A percentile compares a stretch with the other conserved stretches of the same genome.
Conservation (phyloP, 495 filamentous ascomycete species). For the Echria macrotheca region DNA sequence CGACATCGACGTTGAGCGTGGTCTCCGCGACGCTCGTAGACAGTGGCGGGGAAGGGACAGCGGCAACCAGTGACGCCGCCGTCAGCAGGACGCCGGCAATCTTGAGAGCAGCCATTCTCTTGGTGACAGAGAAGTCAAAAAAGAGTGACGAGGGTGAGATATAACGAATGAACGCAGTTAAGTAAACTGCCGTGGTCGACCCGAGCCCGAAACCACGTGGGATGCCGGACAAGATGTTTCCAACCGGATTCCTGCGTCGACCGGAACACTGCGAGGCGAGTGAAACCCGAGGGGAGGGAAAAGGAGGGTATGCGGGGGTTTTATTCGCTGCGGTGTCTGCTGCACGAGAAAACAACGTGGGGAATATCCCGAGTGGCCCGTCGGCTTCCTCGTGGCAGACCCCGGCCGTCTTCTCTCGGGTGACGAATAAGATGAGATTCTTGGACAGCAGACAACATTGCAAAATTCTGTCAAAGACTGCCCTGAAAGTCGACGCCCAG, state of each 20-base stretch:
- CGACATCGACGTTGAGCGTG: constrained; percentile 24
- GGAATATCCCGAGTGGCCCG: background rate
- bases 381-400: background rate
- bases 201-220: background rate
- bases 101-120: background rate
- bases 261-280: background rate
- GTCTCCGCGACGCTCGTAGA: background rate
- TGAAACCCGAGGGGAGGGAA: background rate
- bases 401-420: background rate
- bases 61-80: constrained; percentile 1
- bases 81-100: background rate
- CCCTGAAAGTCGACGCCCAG: too few species aligned
- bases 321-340: background rate
- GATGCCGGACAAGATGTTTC: background rate
- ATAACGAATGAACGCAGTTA: constrained; percentile 5
- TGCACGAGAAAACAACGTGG: too few species aligned
- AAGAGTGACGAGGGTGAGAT: background rate
- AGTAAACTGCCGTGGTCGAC: constrained; percentile 4
- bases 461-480: too few species aligned
- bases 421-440: background rate
- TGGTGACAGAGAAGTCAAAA: background rate
- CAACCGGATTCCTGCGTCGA: background rate
- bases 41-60: background rate
- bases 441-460: background rate
- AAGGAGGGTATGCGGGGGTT: background rate